Conservation (phyloP, 2,329 filamentous ascomycete genomes). For the Sclerotinia minor region DNA sequence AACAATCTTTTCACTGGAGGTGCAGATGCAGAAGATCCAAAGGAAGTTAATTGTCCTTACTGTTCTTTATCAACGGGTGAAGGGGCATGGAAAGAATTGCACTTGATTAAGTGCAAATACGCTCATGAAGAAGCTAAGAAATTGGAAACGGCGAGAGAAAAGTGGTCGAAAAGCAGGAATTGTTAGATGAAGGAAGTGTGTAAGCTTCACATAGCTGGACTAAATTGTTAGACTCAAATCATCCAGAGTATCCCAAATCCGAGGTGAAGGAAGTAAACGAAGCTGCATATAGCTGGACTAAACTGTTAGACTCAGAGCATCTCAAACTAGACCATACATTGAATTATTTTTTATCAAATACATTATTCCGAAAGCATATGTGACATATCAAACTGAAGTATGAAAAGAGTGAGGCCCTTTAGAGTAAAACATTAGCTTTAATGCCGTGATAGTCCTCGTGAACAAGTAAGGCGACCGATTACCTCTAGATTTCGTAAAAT, state of each 20-base stretch:
- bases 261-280: neutral
- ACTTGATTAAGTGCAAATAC: slow-evolving; percentile 23
- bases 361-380: neutral
- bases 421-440: neutral
- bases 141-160: neutral
- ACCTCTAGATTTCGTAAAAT: neutral
- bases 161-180: neutral
- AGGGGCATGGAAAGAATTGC: slow-evolving; percentile 16
- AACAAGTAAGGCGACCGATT: neutral
- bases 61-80: slow-evolving; percentile 5
- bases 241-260: no score
- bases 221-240: neutral
- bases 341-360: neutral
- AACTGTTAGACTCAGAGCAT: no score
- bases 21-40: neutral
- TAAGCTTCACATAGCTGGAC: neutral
- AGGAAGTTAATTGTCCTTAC: neutral
- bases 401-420: no score
- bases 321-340: neutral
- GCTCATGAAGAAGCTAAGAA: slow-evolving; percentile 11
- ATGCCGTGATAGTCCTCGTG: neutral
- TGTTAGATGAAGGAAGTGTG: neutral
- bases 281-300: neutral
- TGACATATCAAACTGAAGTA: no score
- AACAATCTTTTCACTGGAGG: slow-evolving; percentile 1